These are phyloP conservation scores for Acanthamoeba sp. DNA, from an alignment of 208 protist genomes.

Conservation along the genomic window DNA sequence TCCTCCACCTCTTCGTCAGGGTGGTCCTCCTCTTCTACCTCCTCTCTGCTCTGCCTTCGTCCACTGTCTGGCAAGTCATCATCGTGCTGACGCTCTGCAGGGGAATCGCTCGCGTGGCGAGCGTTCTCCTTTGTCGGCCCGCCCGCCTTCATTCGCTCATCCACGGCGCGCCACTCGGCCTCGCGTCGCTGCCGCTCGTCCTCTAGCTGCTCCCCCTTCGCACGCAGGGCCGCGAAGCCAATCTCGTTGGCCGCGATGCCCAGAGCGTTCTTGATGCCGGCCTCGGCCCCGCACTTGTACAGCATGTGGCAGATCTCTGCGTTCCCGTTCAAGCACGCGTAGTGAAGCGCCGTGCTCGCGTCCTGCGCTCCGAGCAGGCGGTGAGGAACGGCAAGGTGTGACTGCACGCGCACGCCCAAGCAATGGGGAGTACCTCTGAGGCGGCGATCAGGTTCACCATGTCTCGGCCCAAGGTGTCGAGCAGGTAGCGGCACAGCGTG, in stretches of 20 bases:
- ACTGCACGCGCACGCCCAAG: not conserved
- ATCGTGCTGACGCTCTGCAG: too few species aligned
- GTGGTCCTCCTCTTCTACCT: not conserved
- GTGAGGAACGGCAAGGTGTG: too few species aligned
- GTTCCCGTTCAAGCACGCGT: conserved; percentile 24
- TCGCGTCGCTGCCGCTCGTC: not conserved
- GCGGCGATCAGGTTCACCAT: not conserved
- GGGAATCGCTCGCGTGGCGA: too few species aligned
- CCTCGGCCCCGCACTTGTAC: not conserved
- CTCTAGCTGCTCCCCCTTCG: not conserved
- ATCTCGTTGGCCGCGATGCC: not conserved
- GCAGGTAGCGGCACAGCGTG: not conserved
- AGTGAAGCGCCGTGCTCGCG: conserved; percentile 39
- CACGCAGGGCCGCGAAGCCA: not conserved
- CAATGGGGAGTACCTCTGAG: not conserved
- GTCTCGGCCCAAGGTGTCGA: not conserved
- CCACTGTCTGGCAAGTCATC: too few species aligned
- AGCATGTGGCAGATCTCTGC: conserved; percentile 29
- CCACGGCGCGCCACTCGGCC: conserved; percentile 1
- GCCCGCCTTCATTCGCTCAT: not conserved
- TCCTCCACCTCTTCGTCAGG: not conserved
- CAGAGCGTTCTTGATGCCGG: not conserved
- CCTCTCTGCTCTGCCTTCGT: not conserved
- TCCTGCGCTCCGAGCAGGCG: not conserved
- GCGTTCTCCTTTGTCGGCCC: not conserved